These are phyloP conservation scores for Lotus japonicus DNA, from an alignment of 306 rosid genomes.

Conservation along the genomic window DNA sequence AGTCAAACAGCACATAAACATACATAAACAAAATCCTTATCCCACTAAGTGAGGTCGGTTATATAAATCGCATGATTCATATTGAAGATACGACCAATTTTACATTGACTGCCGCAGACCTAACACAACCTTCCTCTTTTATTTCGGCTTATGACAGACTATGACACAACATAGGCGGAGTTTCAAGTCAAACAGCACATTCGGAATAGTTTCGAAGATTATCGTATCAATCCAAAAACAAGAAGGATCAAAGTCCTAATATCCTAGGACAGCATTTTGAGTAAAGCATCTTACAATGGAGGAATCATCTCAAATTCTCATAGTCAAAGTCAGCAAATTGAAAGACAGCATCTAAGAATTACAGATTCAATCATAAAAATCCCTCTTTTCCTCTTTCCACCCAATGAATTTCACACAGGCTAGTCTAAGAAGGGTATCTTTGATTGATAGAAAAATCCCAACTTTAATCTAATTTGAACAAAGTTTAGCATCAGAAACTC, in stretches of 20 bases:
- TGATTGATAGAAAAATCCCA: not conserved
- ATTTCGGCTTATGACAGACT: no score
- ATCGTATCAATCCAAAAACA: constrained; percentile 6
- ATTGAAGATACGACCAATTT: no score
- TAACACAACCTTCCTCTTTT: no score
- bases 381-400: constrained; percentile 13
- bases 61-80: no score
- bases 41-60: no score
- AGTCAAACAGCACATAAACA: not conserved
- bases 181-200: not conserved
- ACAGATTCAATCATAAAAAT: constrained; percentile 21
- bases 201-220: not conserved
- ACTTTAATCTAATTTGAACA: not conserved
- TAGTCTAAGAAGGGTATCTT: constrained; percentile 12
- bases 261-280: not conserved
- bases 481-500: constrained; percentile 13
- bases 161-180: no score
- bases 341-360: constrained; percentile 10
- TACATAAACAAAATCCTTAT: no score
- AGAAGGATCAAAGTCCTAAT: constrained; percentile 3
- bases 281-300: constrained; percentile 6
- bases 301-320: not conserved
- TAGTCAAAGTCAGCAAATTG: not conserved
- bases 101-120: no score
- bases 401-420: constrained; percentile 4